A percentile compares a stretch with the other conserved stretches of the same genome.
phyloP scores from a whole-genome alignment of 106 monocot species.

The Phalaenopsis equestris region DNA sequence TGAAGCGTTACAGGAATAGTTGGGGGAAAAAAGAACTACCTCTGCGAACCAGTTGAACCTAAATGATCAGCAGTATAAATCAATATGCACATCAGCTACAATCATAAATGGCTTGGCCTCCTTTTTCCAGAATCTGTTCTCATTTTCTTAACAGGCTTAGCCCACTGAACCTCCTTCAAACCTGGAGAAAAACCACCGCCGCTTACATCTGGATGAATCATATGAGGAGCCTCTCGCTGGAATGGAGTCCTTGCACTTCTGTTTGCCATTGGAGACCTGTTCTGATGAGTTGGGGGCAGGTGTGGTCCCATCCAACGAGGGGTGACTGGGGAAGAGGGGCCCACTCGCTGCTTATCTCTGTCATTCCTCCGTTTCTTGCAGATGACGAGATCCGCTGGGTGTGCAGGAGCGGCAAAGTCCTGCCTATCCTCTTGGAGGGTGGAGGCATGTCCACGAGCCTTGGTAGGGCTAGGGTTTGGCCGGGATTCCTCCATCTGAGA shows the following conservation, averaged over 20 bases:
- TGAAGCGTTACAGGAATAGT: not conserved
- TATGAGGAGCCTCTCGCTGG: slow-evolving; percentile 22
- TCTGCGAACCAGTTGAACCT: not conserved
- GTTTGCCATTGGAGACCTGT: slow-evolving; percentile 15
- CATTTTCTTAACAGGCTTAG: slow-evolving; percentile 87
- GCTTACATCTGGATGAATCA: slow-evolving; percentile 3
- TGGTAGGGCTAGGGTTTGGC: slow-evolving; percentile 7
- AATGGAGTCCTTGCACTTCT: slow-evolving; percentile 24
- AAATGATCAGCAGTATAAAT: not conserved
- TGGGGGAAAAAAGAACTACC: not conserved
- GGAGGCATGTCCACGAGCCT: not conserved
- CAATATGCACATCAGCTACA: not conserved
- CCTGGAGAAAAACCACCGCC: slow-evolving; percentile 14
- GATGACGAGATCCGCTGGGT: slow-evolving; percentile 82
- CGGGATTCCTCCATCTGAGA: slow-evolving; percentile 9
- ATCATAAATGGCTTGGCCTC: slow-evolving; percentile 69
- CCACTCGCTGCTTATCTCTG: slow-evolving; percentile 51
- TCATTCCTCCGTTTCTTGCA: slow-evolving; percentile 97
- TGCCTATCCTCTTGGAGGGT: not conserved
- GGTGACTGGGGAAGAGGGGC: slow-evolving; percentile 32
- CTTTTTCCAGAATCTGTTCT: slow-evolving; percentile 84
- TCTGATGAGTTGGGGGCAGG: slow-evolving; percentile 20
- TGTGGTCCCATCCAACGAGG: slow-evolving; percentile 21
- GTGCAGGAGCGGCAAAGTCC: slow-evolving; percentile 11
- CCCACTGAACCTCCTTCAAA: slow-evolving; percentile 73